Evolutionary conservation across 2,329 filamentous ascomycete species (phyloP).

Genomic region (Aspergillus pseudoglaucus): DNA sequence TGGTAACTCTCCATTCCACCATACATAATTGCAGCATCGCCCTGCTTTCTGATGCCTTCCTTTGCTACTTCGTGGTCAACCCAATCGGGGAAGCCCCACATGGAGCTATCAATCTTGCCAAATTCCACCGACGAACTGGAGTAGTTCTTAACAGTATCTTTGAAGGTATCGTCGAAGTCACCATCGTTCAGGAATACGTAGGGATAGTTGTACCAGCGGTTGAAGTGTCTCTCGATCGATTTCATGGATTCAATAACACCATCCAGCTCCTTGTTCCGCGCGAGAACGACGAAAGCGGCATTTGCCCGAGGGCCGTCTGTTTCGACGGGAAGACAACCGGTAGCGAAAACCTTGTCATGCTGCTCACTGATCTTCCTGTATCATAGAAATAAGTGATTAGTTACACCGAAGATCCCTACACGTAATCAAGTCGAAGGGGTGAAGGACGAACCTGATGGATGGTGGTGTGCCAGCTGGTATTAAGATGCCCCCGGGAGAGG

Average conservation of each 20-base stretch:
- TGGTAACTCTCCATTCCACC: conserved; percentile 98
- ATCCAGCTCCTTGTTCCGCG: conserved; percentile 91
- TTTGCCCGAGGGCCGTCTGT: conserved; percentile 77
- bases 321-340: conserved; percentile 72
- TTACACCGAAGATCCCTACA: conserved; percentile 11
- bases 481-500: conserved; percentile 71
- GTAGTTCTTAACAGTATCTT: conserved; percentile 78
- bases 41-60: conserved; percentile 94
- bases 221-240: conserved; percentile 97
- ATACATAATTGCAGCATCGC: conserved; percentile 97
- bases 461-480: conserved; percentile 85
- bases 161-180: conserved; percentile 93
- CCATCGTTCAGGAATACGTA: conserved; percentile 98
- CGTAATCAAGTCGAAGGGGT: not conserved
- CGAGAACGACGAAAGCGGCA: conserved; percentile 90
- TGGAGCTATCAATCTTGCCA: conserved; percentile 79
- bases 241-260: conserved; percentile 95
- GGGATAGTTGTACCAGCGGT: conserved; percentile 96
- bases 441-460: conserved; percentile 66
- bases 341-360: conserved; percentile 92
- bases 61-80: conserved; percentile 87
- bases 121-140: conserved; percentile 86
- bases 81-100: conserved; percentile 98
- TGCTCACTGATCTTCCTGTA: conserved; percentile 90
- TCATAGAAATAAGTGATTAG: not conserved